These are phyloP conservation scores for Salix dunnii DNA, from an alignment of 345 rosid species.

Conservation along the genomic window DNA sequence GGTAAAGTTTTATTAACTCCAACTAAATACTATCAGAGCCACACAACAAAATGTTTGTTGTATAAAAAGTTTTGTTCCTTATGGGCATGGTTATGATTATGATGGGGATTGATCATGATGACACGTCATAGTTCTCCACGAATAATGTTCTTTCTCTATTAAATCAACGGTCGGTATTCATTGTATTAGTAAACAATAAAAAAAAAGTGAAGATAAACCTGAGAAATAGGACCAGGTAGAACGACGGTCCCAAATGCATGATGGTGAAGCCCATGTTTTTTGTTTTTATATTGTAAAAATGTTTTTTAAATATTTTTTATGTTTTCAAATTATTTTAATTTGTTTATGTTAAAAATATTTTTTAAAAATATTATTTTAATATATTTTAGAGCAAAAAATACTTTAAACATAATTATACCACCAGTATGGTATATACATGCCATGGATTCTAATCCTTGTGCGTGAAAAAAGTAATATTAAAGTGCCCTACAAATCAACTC, in stretches of 20 bases:
- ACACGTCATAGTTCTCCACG: not conserved
- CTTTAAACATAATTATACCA: too few species aligned
- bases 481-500: not conserved
- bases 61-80: slow-evolving; percentile 9
- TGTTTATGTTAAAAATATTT: too few species aligned
- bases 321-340: too few species aligned
- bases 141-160: slow-evolving; percentile 7
- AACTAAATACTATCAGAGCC: not conserved
- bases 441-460: slow-evolving; percentile 4
- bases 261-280: not conserved
- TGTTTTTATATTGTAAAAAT: too few species aligned
- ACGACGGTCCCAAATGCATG: slow-evolving; percentile 24
- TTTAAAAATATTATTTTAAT: too few species aligned
- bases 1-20: too few species aligned
- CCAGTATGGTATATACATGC: not conserved
- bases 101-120: slow-evolving; percentile 19
- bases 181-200: not conserved
- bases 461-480: slow-evolving; percentile 7
- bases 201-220: slow-evolving; percentile 14
- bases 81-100: slow-evolving; percentile 14
- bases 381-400: too few species aligned
- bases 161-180: slow-evolving; percentile 23
- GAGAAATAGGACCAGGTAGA: slow-evolving; percentile 29
- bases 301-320: too few species aligned
- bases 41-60: not conserved